A percentile compares a stretch with the other conserved stretches of the same genome.
Conservation (phyloP, 2,329 filamentous ascomycete genomes). For the Pestalotiopsis sp. region DNA sequence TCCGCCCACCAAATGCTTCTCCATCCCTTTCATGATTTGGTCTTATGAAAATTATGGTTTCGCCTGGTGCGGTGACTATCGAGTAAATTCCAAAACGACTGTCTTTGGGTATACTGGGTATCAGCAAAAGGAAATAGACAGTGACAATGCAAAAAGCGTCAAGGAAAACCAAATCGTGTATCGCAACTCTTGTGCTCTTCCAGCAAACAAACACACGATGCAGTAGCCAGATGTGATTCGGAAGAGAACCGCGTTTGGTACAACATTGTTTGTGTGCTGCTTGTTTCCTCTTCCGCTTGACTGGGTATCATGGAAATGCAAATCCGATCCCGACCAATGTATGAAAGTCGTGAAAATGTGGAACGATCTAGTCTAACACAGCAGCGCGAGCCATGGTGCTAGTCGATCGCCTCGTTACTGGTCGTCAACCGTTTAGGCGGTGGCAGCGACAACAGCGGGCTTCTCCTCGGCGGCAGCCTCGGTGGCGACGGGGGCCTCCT, state of each 20-base stretch:
- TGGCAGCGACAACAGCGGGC: slow-evolving; percentile 28
- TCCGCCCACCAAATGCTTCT: slow-evolving; percentile 11
- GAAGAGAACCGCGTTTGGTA: slow-evolving; percentile 11
- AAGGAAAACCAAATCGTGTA: slow-evolving; percentile 27
- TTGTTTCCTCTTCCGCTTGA: slow-evolving; percentile 6
- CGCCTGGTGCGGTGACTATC: slow-evolving; percentile 22
- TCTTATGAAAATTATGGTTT: slow-evolving; percentile 22
- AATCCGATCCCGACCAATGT: slow-evolving; percentile 35
- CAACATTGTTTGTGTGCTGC: not conserved
- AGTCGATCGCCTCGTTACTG: not conserved
- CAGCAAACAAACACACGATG: not conserved
- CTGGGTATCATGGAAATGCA: slow-evolving; percentile 38
- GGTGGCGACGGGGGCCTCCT: slow-evolving; percentile 11
- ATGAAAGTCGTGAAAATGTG: slow-evolving; percentile 8
- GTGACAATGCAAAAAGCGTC: slow-evolving; percentile 28
- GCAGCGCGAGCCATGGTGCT: not conserved
- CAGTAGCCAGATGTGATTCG: not conserved
- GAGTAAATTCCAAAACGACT: slow-evolving; percentile 29
- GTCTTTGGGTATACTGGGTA: slow-evolving; percentile 37
- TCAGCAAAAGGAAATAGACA: slow-evolving; percentile 32
- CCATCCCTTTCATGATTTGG: slow-evolving; percentile 13
- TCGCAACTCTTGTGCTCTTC: slow-evolving; percentile 22
- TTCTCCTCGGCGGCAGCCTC: slow-evolving; percentile 24
- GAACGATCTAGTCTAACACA: not conserved
- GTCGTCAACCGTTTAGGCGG: slow-evolving; percentile 27